These are phyloP conservation scores for Ophiostoma ips DNA, from an alignment of 2,329 filamentous ascomycete genomes.

Conservation along the genomic window DNA sequence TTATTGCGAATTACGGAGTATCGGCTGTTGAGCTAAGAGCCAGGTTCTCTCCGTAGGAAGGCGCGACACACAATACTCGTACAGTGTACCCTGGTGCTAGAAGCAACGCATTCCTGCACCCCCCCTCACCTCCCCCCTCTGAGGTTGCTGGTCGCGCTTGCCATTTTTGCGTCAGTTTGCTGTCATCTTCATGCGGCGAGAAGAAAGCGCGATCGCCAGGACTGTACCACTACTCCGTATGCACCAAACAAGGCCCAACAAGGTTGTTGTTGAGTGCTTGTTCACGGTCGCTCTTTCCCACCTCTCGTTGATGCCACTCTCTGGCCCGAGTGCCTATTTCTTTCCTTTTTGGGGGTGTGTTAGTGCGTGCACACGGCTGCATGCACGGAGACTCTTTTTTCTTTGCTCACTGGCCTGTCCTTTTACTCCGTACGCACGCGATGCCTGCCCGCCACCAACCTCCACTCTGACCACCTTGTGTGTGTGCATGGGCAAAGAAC, in stretches of 20 bases:
- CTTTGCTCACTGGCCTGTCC: conserved; percentile 6
- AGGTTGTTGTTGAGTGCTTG: too few species aligned
- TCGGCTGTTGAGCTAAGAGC: conserved; percentile 2
- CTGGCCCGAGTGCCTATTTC: conserved; percentile 2
- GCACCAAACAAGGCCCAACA: too few species aligned
- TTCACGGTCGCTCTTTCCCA: not conserved
- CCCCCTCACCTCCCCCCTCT: not conserved
- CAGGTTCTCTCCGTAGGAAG: conserved; percentile 2
- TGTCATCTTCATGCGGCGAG: not conserved
- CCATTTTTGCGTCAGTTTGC: not conserved
- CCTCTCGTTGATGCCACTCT: not conserved
- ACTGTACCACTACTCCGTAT: too few species aligned
- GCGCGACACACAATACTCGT: not conserved
- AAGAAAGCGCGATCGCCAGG: not conserved
- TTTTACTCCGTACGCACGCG: conserved; percentile 1
- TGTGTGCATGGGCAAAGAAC: conserved; percentile 1
- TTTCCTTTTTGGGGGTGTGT: conserved; percentile 10
- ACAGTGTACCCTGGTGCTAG: not conserved
- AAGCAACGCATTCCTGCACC: conserved; percentile 2
- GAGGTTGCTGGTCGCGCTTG: conserved; percentile 1
- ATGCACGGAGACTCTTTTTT: not conserved
- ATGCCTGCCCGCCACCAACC: conserved; percentile 13
- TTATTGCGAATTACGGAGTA: not conserved
- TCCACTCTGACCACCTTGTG: conserved; percentile 8
- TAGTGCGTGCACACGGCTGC: conserved; percentile 6